Conservation (phyloP, 345 rosid species). For the Pugionium dolabratum region DNA sequence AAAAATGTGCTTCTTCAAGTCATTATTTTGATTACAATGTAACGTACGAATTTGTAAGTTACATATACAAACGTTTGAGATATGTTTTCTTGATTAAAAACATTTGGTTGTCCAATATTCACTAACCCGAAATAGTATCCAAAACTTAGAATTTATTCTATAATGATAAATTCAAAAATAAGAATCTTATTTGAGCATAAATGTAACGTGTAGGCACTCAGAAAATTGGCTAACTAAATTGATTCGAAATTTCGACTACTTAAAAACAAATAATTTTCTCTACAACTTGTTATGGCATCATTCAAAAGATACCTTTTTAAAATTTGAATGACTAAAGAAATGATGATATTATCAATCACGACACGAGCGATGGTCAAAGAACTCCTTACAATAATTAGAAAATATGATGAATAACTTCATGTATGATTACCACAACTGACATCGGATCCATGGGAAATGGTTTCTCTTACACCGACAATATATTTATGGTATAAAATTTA, state of each 20-base stretch:
- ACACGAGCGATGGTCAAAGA: too few relatives aligned
- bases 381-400: too few relatives aligned
- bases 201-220: constrained; percentile 26
- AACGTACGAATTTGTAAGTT: constrained; percentile 9
- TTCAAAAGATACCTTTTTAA: too few relatives aligned
- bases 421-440: too few relatives aligned
- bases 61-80: constrained; percentile 12
- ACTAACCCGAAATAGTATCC: constrained; percentile 28
- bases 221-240: constrained; percentile 25
- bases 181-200: constrained; percentile 29
- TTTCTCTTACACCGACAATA: too few relatives aligned
- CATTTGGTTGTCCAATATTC: constrained; percentile 32
- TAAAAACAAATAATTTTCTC: not conserved
- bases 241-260: constrained; percentile 28
- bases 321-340: too few relatives aligned
- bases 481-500: too few relatives aligned
- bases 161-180: not conserved
- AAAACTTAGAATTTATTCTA: constrained; percentile 1
- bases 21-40: constrained; percentile 7
- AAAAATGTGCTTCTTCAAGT: constrained; percentile 19
- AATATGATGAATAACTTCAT: too few relatives aligned
- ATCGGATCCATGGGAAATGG: too few relatives aligned
- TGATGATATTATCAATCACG: too few relatives aligned
- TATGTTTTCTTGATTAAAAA: constrained; percentile 2
- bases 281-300: constrained; percentile 23